Evolutionary conservation across 441 rosid species (phyloP).

Genomic region (Viola pubescens): DNA sequence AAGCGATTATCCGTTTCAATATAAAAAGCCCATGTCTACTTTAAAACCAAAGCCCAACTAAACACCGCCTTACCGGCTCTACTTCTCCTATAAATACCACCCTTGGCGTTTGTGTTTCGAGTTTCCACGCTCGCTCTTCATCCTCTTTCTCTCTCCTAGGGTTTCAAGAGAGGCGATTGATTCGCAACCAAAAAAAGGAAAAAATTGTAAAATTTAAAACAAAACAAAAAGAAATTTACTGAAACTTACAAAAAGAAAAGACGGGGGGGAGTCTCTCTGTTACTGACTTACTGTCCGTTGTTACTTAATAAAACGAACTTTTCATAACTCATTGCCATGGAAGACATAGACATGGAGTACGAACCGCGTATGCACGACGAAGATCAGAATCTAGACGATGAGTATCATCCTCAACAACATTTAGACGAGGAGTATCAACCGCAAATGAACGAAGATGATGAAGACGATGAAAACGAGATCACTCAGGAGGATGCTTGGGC

Average conservation of each 20-base stretch:
- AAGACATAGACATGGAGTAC: neutral
- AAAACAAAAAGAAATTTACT: neutral
- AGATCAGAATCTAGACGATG: slow-evolving; percentile 17
- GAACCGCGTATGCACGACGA: slow-evolving; percentile 32
- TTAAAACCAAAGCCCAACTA: neutral
- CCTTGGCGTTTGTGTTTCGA: neutral
- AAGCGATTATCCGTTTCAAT: too few species aligned
- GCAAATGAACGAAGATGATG: slow-evolving; percentile 24
- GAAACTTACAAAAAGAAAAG: neutral
- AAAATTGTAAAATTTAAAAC: too few species aligned
- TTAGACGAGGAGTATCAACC: slow-evolving; percentile 34
- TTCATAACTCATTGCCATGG: neutral
- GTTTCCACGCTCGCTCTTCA: neutral
- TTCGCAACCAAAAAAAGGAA: neutral
- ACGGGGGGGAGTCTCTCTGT: neutral
- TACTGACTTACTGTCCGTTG: too few species aligned
- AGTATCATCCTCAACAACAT: neutral
- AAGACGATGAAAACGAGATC: slow-evolving; percentile 62
- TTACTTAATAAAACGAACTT: too few species aligned
- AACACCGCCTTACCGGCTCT: neutral
- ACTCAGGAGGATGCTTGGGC: slow-evolving; percentile 96
- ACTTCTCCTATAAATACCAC: neutral
- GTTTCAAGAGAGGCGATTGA: neutral
- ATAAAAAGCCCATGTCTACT: too few species aligned
- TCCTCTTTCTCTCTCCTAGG: neutral